Conservation (phyloP, 1,284 basidiomycete species). For the Thecaphora thlaspeos region DNA sequence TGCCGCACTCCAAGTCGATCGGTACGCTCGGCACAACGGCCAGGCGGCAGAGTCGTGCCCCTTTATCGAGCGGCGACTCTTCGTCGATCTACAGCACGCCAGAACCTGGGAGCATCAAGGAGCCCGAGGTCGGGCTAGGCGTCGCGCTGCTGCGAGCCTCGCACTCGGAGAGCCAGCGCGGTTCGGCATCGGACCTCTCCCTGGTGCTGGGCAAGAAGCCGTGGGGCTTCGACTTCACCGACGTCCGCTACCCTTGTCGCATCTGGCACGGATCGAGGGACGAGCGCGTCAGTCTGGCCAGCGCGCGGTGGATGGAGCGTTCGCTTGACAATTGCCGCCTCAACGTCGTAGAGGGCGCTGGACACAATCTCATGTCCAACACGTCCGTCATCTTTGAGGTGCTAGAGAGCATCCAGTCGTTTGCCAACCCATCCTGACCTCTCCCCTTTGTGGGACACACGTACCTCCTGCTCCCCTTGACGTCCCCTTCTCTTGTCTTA, state of each 20-base stretch:
- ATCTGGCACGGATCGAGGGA: conserved; percentile 93
- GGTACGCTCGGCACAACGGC: too few species aligned
- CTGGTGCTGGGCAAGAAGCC: conserved; percentile 80
- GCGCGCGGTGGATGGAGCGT: conserved; percentile 82
- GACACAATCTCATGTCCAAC: conserved; percentile 87
- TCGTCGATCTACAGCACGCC: too few species aligned
- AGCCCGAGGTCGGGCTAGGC: neutral
- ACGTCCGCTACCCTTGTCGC: conserved; percentile 74
- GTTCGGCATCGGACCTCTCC: conserved; percentile 84
- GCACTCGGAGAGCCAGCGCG: conserved; percentile 86
- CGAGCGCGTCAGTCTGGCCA: conserved; percentile 82
- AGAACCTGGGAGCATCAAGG: neutral
- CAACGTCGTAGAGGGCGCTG: conserved; percentile 78
- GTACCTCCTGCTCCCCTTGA: too few species aligned
- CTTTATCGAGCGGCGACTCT: too few species aligned
- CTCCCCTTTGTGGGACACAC: neutral
- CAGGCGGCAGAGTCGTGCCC: too few species aligned
- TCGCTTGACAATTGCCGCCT: conserved; percentile 78
- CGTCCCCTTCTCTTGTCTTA: too few species aligned
- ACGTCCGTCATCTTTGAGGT: conserved; percentile 40
- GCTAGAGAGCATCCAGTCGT: conserved; percentile 33
- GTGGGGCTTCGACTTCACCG: conserved; percentile 66
- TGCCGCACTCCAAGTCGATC: too few species aligned
- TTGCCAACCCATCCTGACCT: neutral
- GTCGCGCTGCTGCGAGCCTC: conserved; percentile 82